Evolutionary conservation across 106 monocot species (phyloP), one percentile per base, ranked within the genome.

Genomic region (Apostasia shenzhenica): DNA sequence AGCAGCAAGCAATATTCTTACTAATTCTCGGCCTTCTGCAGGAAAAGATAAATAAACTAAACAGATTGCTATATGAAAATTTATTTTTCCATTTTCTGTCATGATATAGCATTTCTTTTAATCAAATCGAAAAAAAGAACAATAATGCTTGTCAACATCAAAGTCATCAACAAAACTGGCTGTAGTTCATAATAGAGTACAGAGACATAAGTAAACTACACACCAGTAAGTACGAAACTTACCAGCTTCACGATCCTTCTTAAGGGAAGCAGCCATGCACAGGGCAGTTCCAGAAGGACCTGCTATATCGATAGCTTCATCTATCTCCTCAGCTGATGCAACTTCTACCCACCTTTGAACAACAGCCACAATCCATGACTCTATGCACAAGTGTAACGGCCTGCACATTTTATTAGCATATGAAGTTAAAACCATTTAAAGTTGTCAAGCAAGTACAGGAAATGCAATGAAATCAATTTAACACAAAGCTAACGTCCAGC

Each of bases 181-280:
- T 26, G 26, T 26, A 26, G 26, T 26, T 26, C 26, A 26, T 26
- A 26, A 26, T 26, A 26, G 26, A 26, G 13, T 45, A 62, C 14
- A 65, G 37, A 8, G 37, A 38, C 26, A 65, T 14, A 44, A 66
- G 10, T 7, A 53, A 54, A 14, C 8, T n/a, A 10, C 3, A 54
- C 11, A 7, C 26, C 1, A 13, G 40, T 9, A 46, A 47, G 14
- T 45, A 8, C 13, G 26, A 26, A 61, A 68, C 57, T 71, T 87
- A 99, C 99, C 99, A 72, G 59, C 79, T 88, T 93, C 90, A 67
- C 71, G 90, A 55, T 90, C 86, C 80, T 88, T 93, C 79, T 90
- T 99, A 42, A 99, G 79, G 69, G 85, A 74, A 75, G 93, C 89
- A 70, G 93, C 99, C 99, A 99, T 99, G 72, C 99, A 99, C 54